phyloP scores from a whole-genome alignment of 2,329 filamentous ascomycete species.

The Fusarium xylarioides region DNA sequence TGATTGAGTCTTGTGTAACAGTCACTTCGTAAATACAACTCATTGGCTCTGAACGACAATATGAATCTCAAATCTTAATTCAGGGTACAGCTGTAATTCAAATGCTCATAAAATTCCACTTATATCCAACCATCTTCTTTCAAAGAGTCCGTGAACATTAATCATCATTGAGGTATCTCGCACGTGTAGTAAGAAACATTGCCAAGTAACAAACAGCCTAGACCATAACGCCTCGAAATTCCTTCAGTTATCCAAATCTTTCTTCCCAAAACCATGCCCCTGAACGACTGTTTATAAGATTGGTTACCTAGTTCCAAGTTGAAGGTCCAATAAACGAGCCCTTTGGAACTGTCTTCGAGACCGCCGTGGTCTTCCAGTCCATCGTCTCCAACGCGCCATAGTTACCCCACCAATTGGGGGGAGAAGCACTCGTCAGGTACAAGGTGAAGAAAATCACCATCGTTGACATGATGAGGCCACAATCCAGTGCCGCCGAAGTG shows the following conservation, averaged over 20 bases:
- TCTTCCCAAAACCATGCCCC: conserved; percentile 17
- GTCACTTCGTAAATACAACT: neutral
- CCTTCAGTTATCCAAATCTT: conserved; percentile 17
- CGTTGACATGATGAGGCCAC: conserved; percentile 71
- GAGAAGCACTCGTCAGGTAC: conserved; percentile 63
- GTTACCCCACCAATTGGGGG: conserved; percentile 73
- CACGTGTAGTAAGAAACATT: conserved; percentile 22
- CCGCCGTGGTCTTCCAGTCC: conserved; percentile 55
- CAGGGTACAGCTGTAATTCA: neutral
- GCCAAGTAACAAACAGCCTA: conserved; percentile 23
- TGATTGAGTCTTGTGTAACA: neutral
- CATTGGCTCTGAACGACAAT: neutral
- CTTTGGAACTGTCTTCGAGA: conserved; percentile 52
- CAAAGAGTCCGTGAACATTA: conserved; percentile 24
- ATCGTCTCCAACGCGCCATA: conserved; percentile 56
- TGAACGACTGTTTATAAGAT: neutral
- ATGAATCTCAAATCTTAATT: neutral
- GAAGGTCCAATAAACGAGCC: conserved; percentile 63
- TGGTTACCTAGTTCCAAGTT: conserved; percentile 52
- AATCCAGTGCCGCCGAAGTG: conserved; percentile 75
- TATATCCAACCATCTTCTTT: neutral
- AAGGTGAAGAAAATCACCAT: conserved; percentile 76
- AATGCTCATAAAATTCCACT: neutral
- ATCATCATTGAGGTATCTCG: conserved; percentile 44
- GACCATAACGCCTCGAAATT: conserved; percentile 31